A percentile compares a stretch with the other conserved stretches of the same genome.
These are phyloP conservation scores for Phytophthora multivora DNA, from an alignment of 352 stramenopile genomes.

Conservation along the genomic window DNA sequence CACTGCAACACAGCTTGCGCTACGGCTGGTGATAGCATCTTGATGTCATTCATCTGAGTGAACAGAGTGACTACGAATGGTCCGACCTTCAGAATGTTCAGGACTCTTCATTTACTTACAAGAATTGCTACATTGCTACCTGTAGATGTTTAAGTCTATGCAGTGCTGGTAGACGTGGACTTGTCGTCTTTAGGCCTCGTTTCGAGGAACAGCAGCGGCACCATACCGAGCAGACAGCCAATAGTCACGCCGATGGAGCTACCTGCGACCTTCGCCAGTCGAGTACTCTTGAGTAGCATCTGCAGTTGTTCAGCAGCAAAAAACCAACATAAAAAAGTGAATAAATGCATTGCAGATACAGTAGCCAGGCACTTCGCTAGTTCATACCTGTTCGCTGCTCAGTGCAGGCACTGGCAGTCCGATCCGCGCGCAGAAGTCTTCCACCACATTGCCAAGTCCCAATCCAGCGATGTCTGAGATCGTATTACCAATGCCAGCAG, in stretches of 20 bases:
- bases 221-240: conserved; percentile 79
- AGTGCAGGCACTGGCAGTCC: conserved; percentile 67
- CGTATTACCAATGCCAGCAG: conserved; percentile 86
- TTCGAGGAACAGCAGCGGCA: conserved; percentile 76
- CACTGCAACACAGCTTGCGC: conserved; percentile 58
- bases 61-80: conserved; percentile 10
- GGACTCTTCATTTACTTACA: conserved; percentile 6
- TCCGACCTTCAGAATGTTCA: neutral
- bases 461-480: conserved; percentile 75
- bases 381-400: conserved; percentile 64
- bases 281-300: conserved; percentile 68
- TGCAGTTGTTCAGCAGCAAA: conserved; percentile 15
- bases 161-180: neutral
- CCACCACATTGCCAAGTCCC: conserved; percentile 81
- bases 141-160: conserved; percentile 12
- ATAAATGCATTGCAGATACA: neutral
- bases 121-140: neutral
- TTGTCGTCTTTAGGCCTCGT: conserved; percentile 42
- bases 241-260: conserved; percentile 76
- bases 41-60: conserved; percentile 15
- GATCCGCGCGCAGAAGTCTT: conserved; percentile 71
- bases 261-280: conserved; percentile 69
- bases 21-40: conserved; percentile 31
- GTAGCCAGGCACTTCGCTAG: too few species aligned
- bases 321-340: neutral